Base-by-base conservation (phyloP, 2,329 filamentous ascomycete genomes). In the Daldinia sp. region DNA sequence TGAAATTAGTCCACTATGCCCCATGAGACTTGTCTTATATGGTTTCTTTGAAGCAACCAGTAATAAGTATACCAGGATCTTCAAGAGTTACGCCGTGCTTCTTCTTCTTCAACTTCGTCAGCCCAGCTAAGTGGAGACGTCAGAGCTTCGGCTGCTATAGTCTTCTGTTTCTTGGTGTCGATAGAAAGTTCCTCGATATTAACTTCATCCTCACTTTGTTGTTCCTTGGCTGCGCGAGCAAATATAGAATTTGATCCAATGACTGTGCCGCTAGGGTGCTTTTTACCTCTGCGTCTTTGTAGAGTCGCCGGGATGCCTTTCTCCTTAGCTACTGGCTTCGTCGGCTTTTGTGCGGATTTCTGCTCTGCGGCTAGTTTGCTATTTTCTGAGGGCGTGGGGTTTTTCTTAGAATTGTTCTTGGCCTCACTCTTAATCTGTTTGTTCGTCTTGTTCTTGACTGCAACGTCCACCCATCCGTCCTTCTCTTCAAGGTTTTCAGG, bases 241-340 rank as follows among this genome's bases (percentile, higher is more conserved):
- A 65, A 68, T 7, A 20, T 15, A 0, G 61, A 59, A 23, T 62
- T 65, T 7, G 62, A 68, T 3, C 66, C 66, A 6, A 68, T 68
- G 6, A 68, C 50, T 3, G 66, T 68, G 15, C 66, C 66, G 12
- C 33, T 28, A 15, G 12, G 20, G 3, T 37, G 20, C 28, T 57
- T 63, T 20, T 18, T 23, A 9, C 15, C n/a, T 26, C 41, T 60
- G 35, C 35, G 54, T 35, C 42, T 55, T 12, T 44, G 60, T 3
- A 37, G 18, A 15, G 35, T 58, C 4, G 39, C 20, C 15, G 39
- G 28, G 15, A 33, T 30, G 6, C 37, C 39, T 18, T 63, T 50
- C 6, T 51, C 48, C 13, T 30, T 59, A 1, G 48, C 18, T 26
- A 33, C 12, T 10, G 35, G 35, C 20, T 50, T 56, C 3, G 56